Base-by-base conservation (phyloP, 2,329 filamentous ascomycete genomes). In the Xylaria sp. region DNA sequence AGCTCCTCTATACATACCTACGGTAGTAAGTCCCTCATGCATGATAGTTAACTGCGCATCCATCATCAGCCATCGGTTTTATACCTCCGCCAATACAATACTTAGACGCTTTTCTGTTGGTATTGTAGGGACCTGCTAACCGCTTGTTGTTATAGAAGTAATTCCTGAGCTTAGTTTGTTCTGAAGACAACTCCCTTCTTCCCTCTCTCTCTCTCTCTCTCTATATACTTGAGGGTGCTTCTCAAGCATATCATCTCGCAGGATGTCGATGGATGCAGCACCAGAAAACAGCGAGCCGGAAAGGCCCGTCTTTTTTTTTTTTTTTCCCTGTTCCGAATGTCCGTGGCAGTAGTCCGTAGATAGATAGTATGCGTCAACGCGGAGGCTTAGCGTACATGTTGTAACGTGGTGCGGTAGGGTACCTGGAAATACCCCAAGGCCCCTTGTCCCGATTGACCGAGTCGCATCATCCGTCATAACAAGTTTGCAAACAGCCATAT, bases 391-490 rank as follows among this genome's bases (percentile, higher is more conserved):
- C 65, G 58, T 61, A 58, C 47, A 62, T 47, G 57, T 47, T 61
- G 61, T 57, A 65, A 67, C 48, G 62, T 66, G 55, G 61, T 67
- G 57, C 56, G 30, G 32, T 57, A 57, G n/a, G 56, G 56, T 71
- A 48, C 48, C 50, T 54, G 61, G 56, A 55, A 30, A 59, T 67
- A 65, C 58, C 64, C 57, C 62, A 61, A 65, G 61, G 45, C 30
- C 69, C 67, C 67, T 61, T 60, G 64, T 69, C 63, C 62, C 69
- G 64, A 74, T 75, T 71, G 70, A 71, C 67, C 61, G 54, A 68
- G 69, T 72, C 69, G 65, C 62, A 73, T 71, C 67, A 68, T 72
- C 67, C 69, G 59, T 69, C 65, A 65, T 30, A 67, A 65, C 54
- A 42, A 56, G n/a, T 24, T 42, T 39, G 34, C 34, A 42, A 47